Evolutionary conservation across 345 rosid genomes (phyloP).

Genomic region (Arabidopsis arenosa): DNA sequence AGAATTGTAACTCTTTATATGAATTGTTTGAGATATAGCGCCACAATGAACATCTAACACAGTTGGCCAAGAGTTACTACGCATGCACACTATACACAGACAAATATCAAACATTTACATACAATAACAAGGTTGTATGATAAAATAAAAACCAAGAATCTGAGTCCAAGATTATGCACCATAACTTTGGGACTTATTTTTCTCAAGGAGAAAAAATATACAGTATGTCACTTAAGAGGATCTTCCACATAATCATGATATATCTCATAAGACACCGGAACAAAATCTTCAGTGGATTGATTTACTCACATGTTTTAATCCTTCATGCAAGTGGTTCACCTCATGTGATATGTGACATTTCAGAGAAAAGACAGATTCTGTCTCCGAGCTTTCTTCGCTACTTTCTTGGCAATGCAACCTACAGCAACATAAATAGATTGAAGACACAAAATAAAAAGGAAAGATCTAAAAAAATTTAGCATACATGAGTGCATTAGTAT

Average conservation of each 20-base stretch:
- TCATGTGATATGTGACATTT: conserved; percentile 96
- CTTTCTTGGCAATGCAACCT: conserved; percentile 95
- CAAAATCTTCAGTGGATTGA: not conserved
- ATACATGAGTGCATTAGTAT: conserved; percentile 10
- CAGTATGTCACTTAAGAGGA: not conserved
- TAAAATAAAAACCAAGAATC: not conserved
- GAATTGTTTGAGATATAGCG: not conserved
- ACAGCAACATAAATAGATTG: conserved; percentile 14
- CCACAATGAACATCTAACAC: not conserved
- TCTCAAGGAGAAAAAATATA: not conserved
- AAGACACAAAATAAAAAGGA: not conserved
- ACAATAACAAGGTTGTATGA: not conserved
- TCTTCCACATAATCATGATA: not conserved
- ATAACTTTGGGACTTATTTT: conserved; percentile 11
- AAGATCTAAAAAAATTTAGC: not conserved
- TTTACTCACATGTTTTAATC: conserved; percentile 78
- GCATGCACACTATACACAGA: not conserved
- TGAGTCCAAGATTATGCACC: not conserved
- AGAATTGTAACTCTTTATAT: conserved; percentile 4
- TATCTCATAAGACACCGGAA: not conserved
- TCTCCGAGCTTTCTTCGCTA: conserved; percentile 54
- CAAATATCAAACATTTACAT: not conserved
- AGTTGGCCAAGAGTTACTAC: not conserved
- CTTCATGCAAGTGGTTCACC: conserved; percentile 97
- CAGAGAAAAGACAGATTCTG: conserved; percentile 80